phyloP scores from a whole-genome alignment of 1,139 yeast species.

The Debaryomyces sp. region DNA sequence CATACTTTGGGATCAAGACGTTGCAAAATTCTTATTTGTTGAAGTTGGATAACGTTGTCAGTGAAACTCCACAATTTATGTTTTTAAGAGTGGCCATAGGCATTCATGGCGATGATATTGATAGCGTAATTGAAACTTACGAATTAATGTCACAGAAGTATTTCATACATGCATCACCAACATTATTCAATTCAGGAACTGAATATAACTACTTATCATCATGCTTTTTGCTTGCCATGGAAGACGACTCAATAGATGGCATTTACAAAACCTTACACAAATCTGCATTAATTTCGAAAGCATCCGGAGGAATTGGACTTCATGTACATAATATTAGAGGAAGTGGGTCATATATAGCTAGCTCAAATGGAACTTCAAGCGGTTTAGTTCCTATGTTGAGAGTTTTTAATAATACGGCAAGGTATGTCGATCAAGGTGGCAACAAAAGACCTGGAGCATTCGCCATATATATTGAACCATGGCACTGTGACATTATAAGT shows the following conservation, averaged over 20 bases:
- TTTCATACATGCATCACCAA: slow-evolving; percentile 90
- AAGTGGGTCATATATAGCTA: slow-evolving; percentile 85
- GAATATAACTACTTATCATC: slow-evolving; percentile 51
- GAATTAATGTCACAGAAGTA: slow-evolving; percentile 80
- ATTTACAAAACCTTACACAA: slow-evolving; percentile 85
- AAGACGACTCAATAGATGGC: slow-evolving; percentile 89
- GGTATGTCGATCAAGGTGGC: slow-evolving; percentile 94
- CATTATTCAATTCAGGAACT: slow-evolving; percentile 88
- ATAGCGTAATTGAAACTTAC: slow-evolving; percentile 74
- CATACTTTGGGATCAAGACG: slow-evolving; percentile 58
- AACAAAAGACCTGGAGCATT: slow-evolving; percentile 94
- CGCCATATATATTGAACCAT: slow-evolving; percentile 86
- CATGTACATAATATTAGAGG: slow-evolving; percentile 84
- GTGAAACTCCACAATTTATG: slow-evolving; percentile 90
- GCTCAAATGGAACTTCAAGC: slow-evolving; percentile 86
- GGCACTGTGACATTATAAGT: slow-evolving; percentile 89
- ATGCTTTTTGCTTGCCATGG: slow-evolving; percentile 86
- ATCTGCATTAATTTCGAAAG: slow-evolving; percentile 83
- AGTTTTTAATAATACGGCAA: slow-evolving; percentile 87
- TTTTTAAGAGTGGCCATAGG: slow-evolving; percentile 89
- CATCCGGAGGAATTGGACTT: slow-evolving; percentile 91
- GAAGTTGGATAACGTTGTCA: slow-evolving; percentile 67
- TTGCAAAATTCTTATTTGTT: slow-evolving; percentile 81
- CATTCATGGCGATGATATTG: slow-evolving; percentile 76
- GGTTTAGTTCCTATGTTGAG: slow-evolving; percentile 90